phyloP scores from a whole-genome alignment of 176 grass and related monocot genomes.

The Tuctoria greenei region DNA sequence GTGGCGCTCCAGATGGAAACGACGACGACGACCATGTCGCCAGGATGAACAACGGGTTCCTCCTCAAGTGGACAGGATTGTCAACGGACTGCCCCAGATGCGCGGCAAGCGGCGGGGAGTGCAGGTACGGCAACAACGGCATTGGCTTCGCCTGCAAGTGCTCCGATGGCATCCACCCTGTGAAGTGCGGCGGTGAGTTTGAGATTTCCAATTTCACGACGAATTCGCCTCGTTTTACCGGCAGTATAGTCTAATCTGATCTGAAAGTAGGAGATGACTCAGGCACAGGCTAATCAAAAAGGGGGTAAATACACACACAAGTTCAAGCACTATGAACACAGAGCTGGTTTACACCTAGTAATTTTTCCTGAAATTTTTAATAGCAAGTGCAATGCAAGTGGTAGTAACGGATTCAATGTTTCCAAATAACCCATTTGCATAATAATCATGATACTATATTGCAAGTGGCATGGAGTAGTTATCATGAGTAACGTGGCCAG shows the following conservation, averaged over 20 bases:
- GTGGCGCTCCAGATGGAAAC: not conserved
- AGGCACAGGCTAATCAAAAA: too few relatives aligned
- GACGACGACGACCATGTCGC: not conserved
- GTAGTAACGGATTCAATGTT: too few relatives aligned
- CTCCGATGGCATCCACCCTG: not conserved
- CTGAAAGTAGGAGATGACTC: not conserved
- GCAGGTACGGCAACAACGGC: not conserved
- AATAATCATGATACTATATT: not conserved
- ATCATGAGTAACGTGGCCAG: not conserved
- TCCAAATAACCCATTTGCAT: not conserved
- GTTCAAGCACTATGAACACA: not conserved
- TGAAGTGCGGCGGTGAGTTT: conserved; percentile 30
- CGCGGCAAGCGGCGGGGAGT: conserved; percentile 28
- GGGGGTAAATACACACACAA: not conserved
- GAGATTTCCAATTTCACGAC: not conserved
- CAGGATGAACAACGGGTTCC: conserved; percentile 24
- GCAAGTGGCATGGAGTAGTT: not conserved
- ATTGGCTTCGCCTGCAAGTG: not conserved
- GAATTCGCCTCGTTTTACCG: too few relatives aligned
- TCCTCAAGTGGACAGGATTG: conserved; percentile 16
- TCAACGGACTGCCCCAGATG: conserved; percentile 22
- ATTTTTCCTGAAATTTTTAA: too few relatives aligned
- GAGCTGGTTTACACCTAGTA: too few relatives aligned
- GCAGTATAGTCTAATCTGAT: too few relatives aligned
- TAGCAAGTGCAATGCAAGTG: too few relatives aligned